These are phyloP conservation scores for Fusarium xyrophilum DNA, from an alignment of 2,329 filamentous ascomycete genomes.

Conservation along the genomic window DNA sequence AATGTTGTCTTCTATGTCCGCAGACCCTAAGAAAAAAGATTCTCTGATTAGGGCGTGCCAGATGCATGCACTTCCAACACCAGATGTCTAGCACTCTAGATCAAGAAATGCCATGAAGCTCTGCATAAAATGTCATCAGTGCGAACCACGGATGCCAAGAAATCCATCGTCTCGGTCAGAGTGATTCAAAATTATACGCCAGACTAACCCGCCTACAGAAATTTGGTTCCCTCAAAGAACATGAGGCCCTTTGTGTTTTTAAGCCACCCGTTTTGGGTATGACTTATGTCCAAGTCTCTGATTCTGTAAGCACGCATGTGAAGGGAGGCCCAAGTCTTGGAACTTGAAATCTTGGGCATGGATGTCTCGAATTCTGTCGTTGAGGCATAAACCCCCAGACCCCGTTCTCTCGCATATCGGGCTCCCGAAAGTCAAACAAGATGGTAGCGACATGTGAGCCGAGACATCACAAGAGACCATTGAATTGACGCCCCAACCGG, in stretches of 20 bases:
- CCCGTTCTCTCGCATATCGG: constrained; percentile 21
- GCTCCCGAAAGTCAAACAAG: constrained; percentile 25
- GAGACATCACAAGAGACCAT: constrained; percentile 17
- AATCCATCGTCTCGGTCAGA: constrained; percentile 15
- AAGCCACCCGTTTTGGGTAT: constrained; percentile 24
- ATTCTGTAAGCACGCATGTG: constrained; percentile 17
- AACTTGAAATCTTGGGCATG: constrained; percentile 17
- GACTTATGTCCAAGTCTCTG: constrained; percentile 15
- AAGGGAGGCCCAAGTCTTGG: constrained; percentile 19
- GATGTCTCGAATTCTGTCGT: constrained; percentile 13
- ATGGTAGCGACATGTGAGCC: constrained; percentile 20
- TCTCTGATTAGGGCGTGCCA: background rate
- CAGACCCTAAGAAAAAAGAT: background rate
- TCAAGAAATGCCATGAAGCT: constrained; percentile 42
- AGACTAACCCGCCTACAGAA: constrained; percentile 16
- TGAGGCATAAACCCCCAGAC: constrained; percentile 24
- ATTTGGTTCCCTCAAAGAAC: background rate
- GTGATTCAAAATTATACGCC: constrained; percentile 8
- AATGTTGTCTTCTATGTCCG: background rate
- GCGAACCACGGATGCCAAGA: constrained; percentile 24
- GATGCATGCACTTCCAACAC: constrained; percentile 25
- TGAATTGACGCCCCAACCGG: constrained; percentile 14
- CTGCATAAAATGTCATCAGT: constrained; percentile 40
- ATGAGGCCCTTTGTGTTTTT: constrained; percentile 31
- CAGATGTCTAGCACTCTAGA: background rate